phyloP scores from a whole-genome alignment of 2,329 filamentous ascomycete species.

The Tolypocladium endophyticum region DNA sequence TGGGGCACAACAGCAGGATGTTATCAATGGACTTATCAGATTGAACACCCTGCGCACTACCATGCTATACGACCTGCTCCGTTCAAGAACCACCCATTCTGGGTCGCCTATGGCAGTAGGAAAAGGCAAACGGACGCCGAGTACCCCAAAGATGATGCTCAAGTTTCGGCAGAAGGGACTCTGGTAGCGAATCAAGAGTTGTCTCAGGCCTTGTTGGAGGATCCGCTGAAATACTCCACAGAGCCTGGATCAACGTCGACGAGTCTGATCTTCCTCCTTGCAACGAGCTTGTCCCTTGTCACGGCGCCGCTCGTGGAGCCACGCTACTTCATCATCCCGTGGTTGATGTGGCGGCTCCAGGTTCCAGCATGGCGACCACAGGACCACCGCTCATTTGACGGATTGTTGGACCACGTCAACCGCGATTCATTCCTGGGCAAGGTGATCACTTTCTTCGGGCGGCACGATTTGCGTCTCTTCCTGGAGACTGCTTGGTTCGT shows the following conservation, averaged over 20 bases:
- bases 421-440: not conserved
- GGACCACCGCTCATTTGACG: slow-evolving; percentile 5
- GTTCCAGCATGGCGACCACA: slow-evolving; percentile 43
- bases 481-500: slow-evolving; percentile 62
- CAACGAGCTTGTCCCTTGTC: slow-evolving; percentile 68
- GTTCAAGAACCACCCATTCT: slow-evolving; percentile 19
- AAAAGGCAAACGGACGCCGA: slow-evolving; percentile 5
- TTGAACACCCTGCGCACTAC: not conserved
- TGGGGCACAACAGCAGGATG: slow-evolving; percentile 51
- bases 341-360: slow-evolving; percentile 84
- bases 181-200: slow-evolving; percentile 1
- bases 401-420: not conserved
- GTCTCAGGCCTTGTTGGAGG: slow-evolving; percentile 10
- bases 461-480: slow-evolving; percentile 35
- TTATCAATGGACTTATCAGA: slow-evolving; percentile 8
- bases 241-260: slow-evolving; percentile 35
- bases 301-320: slow-evolving; percentile 91
- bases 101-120: slow-evolving; percentile 1
- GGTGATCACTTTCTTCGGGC: slow-evolving; percentile 4
- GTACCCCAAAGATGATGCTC: not conserved
- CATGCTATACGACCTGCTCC: slow-evolving; percentile 1
- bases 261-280: slow-evolving; percentile 47
- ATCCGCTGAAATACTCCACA: slow-evolving; percentile 15
- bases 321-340: slow-evolving; percentile 90
- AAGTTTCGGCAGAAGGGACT: not conserved